Evolutionary conservation across 2,329 filamentous ascomycete species (phyloP).

Genomic region (Bertia moriformis): DNA sequence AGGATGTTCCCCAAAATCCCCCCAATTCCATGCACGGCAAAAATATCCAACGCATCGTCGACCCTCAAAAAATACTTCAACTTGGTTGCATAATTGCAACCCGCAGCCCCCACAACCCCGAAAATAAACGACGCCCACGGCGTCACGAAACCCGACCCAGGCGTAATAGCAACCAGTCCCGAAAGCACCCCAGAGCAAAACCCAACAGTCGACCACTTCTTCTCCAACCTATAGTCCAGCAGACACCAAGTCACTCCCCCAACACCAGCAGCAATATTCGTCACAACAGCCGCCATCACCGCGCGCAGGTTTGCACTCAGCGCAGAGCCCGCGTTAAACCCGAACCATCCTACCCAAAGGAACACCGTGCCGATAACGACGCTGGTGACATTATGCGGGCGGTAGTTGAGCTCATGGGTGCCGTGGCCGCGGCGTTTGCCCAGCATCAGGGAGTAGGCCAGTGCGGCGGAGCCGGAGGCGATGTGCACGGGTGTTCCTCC

Average conservation of each 20-base stretch:
- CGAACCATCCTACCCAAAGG: conserved; percentile 93
- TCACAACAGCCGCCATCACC: conserved; percentile 78
- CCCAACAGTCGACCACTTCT: conserved; percentile 84
- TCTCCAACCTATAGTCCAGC: conserved; percentile 79
- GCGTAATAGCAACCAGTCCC: conserved; percentile 75
- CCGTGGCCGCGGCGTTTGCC: conserved; percentile 53
- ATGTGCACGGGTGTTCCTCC: conserved; percentile 66
- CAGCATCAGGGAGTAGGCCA: conserved; percentile 61
- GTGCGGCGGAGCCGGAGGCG: conserved; percentile 54
- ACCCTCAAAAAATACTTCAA: conserved; percentile 61
- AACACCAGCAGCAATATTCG: conserved; percentile 70
- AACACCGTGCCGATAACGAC: conserved; percentile 61
- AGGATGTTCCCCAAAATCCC: conserved; percentile 69
- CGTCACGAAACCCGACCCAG: conserved; percentile 68
- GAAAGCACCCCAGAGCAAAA: conserved; percentile 85
- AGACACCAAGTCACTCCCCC: conserved; percentile 74
- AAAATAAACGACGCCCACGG: conserved; percentile 44
- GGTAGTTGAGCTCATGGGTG: conserved; percentile 48
- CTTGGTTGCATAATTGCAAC: conserved; percentile 79
- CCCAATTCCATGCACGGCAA: conserved; percentile 76
- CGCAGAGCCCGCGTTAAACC: conserved; percentile 82
- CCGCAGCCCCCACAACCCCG: conserved; percentile 43
- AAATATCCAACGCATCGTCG: conserved; percentile 80
- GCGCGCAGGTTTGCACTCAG: conserved; percentile 72
- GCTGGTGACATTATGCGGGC: conserved; percentile 61